These are phyloP conservation scores for Isatis tinctoria DNA, from an alignment of 345 rosid species.

Conservation along the genomic window DNA sequence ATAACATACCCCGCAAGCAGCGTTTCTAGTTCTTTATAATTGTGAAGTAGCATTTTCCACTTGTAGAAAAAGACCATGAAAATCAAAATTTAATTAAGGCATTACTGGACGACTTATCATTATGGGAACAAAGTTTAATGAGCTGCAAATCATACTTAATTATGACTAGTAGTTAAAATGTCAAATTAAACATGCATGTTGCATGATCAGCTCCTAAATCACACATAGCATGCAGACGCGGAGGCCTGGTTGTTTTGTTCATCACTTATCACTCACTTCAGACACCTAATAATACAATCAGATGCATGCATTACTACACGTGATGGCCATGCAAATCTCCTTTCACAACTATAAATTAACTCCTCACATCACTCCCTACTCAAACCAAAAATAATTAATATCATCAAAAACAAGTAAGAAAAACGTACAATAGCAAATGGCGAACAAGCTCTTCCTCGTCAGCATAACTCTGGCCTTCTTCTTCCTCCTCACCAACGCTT, in stretches of 20 bases:
- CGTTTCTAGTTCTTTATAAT: background rate
- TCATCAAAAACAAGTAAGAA: background rate
- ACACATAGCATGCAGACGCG: background rate
- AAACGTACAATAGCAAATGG: background rate
- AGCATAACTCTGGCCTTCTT: background rate
- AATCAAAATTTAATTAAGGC: background rate
- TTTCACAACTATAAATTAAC: background rate
- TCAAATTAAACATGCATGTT: too few relatives aligned
- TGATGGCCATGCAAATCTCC: slow-evolving; percentile 4
- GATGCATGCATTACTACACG: background rate
- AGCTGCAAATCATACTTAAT: background rate
- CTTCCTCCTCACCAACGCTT: background rate
- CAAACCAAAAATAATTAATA: background rate
- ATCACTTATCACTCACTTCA: background rate
- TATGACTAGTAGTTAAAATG: background rate
- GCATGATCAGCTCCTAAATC: too few relatives aligned
- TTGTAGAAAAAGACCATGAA: background rate
- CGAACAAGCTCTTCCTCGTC: slow-evolving; percentile 25
- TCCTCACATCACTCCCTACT: background rate
- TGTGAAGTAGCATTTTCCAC: background rate
- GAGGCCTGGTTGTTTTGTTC: background rate
- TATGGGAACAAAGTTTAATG: background rate
- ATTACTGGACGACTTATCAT: too few relatives aligned
- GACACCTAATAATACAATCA: background rate
- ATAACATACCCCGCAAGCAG: too few relatives aligned